Base-by-base conservation (phyloP, 768 basidiomycete species). In the Vararia minispora region DNA sequence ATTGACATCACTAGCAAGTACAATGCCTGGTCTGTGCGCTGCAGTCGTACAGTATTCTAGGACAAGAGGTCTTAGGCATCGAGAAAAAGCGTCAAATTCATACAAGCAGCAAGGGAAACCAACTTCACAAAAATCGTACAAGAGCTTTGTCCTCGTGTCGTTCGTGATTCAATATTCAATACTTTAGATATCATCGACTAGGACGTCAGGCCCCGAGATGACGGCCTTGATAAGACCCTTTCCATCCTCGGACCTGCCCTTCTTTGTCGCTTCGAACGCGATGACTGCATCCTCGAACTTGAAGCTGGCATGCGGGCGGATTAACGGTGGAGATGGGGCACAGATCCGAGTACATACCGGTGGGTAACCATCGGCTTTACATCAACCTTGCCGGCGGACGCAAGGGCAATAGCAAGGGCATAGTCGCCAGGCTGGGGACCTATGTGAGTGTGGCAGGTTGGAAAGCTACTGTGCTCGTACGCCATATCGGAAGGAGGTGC, bases 401-500 rank as follows among this genome's bases (percentile, higher is more conserved):
- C 89, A 29, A 97, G 72, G 33, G 81, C 74, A 49, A 98, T 84
- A 12, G 90, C 83, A 42, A 88, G 69, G 18, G 74, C 72, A 56
- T 94, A 95, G 55, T 83, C 81, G 10, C 88, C 90, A 28, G 87
- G 76, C 80, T 85, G 48, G 35, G 28, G 9, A 41, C 4, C 40
- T 24, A 21, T 21, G 32, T 39, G 26, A 29, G 23, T 14, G 18
- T 41, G 18, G 37, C 17, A 35, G 17, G 14, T 23, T 6, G 4
- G n/a, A n/a, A n/a, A n/a, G n/a, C n/a, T n/a, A n/a, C n/a, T n/a
- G n/a, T n/a, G n/a, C n/a, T 63, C 72, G 41, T 56, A 85, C 76
- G 12, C 77, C 83, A 51, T 84, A 92, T 50, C 92, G 78, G 81
- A 95, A 95, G n/a, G 85, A 87, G 26, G 91, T 90, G 51, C 80